phyloP scores from a whole-genome alignment of 2,329 filamentous ascomycete species.

The Cladosporium velox region DNA sequence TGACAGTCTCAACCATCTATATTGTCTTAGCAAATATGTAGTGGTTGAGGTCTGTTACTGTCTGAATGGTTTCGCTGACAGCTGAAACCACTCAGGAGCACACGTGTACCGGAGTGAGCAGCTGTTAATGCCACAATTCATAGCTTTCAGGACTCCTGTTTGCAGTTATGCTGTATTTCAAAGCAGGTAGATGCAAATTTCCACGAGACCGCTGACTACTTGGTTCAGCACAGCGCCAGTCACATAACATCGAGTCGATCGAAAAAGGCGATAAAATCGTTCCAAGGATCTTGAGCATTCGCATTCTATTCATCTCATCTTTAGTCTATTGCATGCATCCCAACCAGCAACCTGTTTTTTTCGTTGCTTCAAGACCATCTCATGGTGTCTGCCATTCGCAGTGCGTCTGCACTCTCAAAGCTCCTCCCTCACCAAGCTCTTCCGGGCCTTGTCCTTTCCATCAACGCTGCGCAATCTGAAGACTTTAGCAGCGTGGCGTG shows the following conservation, averaged over 20 bases:
- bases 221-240: no score
- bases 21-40: not conserved
- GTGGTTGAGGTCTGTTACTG: not conserved
- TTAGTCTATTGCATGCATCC: not conserved
- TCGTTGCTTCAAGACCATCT: not conserved
- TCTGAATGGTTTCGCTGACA: not conserved
- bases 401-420: not conserved
- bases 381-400: not conserved
- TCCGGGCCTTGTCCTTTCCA: slow-evolving; percentile 15
- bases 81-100: no score
- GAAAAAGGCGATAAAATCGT: not conserved
- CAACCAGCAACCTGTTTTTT: not conserved
- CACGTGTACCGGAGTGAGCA: no score
- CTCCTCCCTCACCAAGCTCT: slow-evolving; percentile 17
- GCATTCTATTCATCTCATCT: not conserved
- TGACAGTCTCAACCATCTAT: not conserved
- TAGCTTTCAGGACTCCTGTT: no score
- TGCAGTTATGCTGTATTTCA: no score
- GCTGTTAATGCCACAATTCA: no score
- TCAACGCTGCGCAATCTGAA: slow-evolving; percentile 12
- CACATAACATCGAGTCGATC: not conserved
- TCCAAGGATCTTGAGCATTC: not conserved
- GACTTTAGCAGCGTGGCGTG: slow-evolving; percentile 15
- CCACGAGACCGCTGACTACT: no score
- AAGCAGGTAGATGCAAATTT: no score